Evolutionary conservation across 2,329 filamentous ascomycete species (phyloP).

Genomic region (Penicillium thymicola): DNA sequence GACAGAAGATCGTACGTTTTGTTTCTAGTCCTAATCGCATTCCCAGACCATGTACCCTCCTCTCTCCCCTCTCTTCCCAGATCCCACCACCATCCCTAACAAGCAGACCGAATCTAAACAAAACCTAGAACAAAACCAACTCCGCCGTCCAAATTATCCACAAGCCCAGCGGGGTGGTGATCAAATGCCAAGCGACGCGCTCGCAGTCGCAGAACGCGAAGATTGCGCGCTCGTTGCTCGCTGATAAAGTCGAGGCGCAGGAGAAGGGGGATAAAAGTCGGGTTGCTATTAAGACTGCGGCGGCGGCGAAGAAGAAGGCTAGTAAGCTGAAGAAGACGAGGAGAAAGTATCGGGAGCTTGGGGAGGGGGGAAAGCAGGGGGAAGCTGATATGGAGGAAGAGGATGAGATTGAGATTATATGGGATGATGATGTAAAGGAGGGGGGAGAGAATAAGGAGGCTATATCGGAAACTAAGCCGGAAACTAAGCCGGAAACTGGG

Average conservation of each 20-base stretch:
- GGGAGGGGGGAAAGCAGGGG: slow-evolving; percentile 25
- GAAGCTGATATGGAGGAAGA: slow-evolving; percentile 14
- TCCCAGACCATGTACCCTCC: background rate
- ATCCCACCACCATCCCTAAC: background rate
- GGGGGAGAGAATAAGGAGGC: background rate
- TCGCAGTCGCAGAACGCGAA: slow-evolving; percentile 84
- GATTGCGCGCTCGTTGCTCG: slow-evolving; percentile 73
- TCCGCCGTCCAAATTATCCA: slow-evolving; percentile 93
- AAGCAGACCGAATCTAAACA: slow-evolving; percentile 4
- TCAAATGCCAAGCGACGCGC: slow-evolving; percentile 91
- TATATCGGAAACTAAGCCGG: background rate
- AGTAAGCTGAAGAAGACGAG: slow-evolving; percentile 45
- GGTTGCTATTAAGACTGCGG: slow-evolving; percentile 72
- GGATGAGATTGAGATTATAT: slow-evolving; percentile 5
- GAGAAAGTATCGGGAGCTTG: slow-evolving; percentile 44
- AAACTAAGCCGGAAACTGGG: background rate
- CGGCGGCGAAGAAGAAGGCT: slow-evolving; percentile 64
- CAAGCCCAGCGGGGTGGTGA: slow-evolving; percentile 81
- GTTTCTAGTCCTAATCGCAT: background rate
- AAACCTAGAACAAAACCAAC: slow-evolving; percentile 78
- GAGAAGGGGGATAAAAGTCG: slow-evolving; percentile 73
- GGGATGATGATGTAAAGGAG: slow-evolving; percentile 13
- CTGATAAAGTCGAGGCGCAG: slow-evolving; percentile 71
- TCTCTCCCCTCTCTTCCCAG: too few species aligned
- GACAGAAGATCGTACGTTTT: slow-evolving; percentile 78